phyloP scores from a whole-genome alignment of 2,329 filamentous ascomycete genomes.

The Epichloe baconii region DNA sequence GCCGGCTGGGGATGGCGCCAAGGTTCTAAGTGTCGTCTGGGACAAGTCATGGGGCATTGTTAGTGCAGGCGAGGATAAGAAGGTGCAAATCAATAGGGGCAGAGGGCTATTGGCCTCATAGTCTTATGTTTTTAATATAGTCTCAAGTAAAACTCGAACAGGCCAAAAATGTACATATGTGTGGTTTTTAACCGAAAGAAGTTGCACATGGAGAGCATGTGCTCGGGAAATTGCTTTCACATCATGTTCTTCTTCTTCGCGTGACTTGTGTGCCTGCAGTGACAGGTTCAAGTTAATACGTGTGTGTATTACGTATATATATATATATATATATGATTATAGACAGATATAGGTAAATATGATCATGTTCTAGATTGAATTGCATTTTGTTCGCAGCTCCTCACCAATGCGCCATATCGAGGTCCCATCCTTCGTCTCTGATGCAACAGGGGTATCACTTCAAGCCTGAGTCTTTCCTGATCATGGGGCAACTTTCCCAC shows the following conservation, averaged over 20 bases:
- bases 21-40: constrained; percentile 85
- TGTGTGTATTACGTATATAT: too few relatives aligned
- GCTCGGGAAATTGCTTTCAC: not conserved
- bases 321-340: too few relatives aligned
- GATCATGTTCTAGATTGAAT: too few relatives aligned
- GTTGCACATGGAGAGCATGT: not conserved
- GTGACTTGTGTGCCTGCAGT: too few relatives aligned
- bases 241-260: too few relatives aligned
- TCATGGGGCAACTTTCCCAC: constrained; percentile 38
- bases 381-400: constrained; percentile 7
- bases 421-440: constrained; percentile 5
- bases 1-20: constrained; percentile 67
- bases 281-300: too few relatives aligned
- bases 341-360: too few relatives aligned
- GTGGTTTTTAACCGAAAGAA: not conserved
- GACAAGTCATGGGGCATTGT: constrained; percentile 78
- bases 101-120: constrained; percentile 34
- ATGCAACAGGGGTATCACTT: constrained; percentile 28
- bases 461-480: constrained; percentile 27
- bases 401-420: constrained; percentile 18
- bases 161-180: not conserved
- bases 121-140: not conserved
- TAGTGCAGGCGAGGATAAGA: constrained; percentile 85
- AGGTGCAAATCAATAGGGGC: constrained; percentile 77
- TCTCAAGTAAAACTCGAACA: not conserved